Evolutionary conservation across 352 stramenopile species (phyloP).

Genomic region (Halophytophthora batemanensis): DNA sequence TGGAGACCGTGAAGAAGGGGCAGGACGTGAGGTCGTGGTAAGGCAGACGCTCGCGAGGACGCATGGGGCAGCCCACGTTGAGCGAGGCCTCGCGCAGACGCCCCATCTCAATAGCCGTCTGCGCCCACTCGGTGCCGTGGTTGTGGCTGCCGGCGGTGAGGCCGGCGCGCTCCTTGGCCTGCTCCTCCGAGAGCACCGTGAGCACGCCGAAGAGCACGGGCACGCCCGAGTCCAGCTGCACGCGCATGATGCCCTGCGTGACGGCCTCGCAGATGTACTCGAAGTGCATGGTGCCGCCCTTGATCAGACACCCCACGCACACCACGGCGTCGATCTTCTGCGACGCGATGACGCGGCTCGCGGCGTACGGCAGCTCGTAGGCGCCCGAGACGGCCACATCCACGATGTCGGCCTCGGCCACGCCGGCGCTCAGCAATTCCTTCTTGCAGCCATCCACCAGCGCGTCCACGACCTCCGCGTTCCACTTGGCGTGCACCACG

Average conservation of each 20-base stretch:
- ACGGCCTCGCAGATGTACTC: slow-evolving; percentile 98
- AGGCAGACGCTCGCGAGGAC: slow-evolving; percentile 53
- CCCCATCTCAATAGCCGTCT: slow-evolving; percentile 96
- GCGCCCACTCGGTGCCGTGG: slow-evolving; percentile 95
- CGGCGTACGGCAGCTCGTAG: slow-evolving; percentile 96
- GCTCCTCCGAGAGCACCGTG: slow-evolving; percentile 94
- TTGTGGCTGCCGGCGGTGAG: slow-evolving; percentile 88
- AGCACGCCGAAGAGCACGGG: slow-evolving; percentile 93
- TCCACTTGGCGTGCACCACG: slow-evolving; percentile 87
- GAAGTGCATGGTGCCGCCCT: slow-evolving; percentile 99
- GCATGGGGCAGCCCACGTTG: slow-evolving; percentile 67
- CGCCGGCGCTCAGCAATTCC: slow-evolving; percentile 61
- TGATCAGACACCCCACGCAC: slow-evolving; percentile 93
- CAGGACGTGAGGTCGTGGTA: slow-evolving; percentile 74
- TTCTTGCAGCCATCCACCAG: slow-evolving; percentile 59
- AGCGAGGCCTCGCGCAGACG: slow-evolving; percentile 77
- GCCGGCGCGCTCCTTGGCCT: slow-evolving; percentile 92
- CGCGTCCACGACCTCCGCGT: slow-evolving; percentile 74
- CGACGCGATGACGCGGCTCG: slow-evolving; percentile 84
- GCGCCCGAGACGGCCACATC: slow-evolving; percentile 89
- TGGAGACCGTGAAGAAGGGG: slow-evolving; percentile 76
- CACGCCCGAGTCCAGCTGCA: slow-evolving; percentile 90
- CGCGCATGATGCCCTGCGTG: slow-evolving; percentile 96
- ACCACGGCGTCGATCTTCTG: slow-evolving; percentile 97
- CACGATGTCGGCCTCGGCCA: slow-evolving; percentile 69